These are phyloP conservation scores for Aureococcus anophagefferens DNA, from an alignment of 108 stramenopile genomes.

Conservation along the genomic window DNA sequence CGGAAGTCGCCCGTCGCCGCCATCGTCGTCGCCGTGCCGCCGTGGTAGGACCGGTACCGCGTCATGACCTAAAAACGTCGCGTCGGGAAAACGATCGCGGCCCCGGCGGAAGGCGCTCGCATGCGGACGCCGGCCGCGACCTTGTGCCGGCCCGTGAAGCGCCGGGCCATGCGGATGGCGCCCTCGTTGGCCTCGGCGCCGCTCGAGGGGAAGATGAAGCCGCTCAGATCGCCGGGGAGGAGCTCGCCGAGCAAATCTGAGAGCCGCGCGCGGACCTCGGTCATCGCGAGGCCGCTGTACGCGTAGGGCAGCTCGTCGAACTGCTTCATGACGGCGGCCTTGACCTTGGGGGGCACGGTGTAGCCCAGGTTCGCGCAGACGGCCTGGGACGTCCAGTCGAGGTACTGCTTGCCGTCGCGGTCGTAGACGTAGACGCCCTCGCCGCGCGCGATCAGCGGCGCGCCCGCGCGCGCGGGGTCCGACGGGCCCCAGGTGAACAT, in stretches of 20 bases:
- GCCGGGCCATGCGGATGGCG: slow-evolving; percentile 44
- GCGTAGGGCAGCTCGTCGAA: slow-evolving; percentile 36
- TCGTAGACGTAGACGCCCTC: slow-evolving; percentile 55
- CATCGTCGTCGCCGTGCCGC: slow-evolving; percentile 35
- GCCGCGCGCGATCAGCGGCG: slow-evolving; percentile 53
- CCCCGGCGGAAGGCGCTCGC: too few species aligned
- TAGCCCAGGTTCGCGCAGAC: slow-evolving; percentile 59
- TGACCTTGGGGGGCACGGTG: slow-evolving; percentile 34
- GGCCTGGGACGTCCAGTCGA: slow-evolving; percentile 64
- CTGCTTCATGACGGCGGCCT: slow-evolving; percentile 44
- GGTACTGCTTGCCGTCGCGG: slow-evolving; percentile 46
- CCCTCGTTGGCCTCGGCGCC: slow-evolving; percentile 53
- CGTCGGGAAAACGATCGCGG: too few species aligned
- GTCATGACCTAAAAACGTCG: too few species aligned
- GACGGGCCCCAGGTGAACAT: slow-evolving; percentile 54
- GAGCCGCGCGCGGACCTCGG: slow-evolving; percentile 35
- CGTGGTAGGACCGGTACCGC: slow-evolving; percentile 51
- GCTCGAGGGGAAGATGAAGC: slow-evolving; percentile 32
- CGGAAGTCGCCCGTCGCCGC: slow-evolving; percentile 47
- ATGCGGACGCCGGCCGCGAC: too few species aligned
- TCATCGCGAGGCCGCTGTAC: slow-evolving; percentile 51
- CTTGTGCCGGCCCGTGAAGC: slow-evolving; percentile 52
- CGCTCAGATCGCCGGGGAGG: slow-evolving; percentile 45
- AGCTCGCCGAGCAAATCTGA: slow-evolving; percentile 9
- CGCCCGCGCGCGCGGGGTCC: slow-evolving; percentile 20